phyloP scores from a whole-genome alignment of 2,329 filamentous ascomycete genomes.

The Meredithiella fracta region DNA sequence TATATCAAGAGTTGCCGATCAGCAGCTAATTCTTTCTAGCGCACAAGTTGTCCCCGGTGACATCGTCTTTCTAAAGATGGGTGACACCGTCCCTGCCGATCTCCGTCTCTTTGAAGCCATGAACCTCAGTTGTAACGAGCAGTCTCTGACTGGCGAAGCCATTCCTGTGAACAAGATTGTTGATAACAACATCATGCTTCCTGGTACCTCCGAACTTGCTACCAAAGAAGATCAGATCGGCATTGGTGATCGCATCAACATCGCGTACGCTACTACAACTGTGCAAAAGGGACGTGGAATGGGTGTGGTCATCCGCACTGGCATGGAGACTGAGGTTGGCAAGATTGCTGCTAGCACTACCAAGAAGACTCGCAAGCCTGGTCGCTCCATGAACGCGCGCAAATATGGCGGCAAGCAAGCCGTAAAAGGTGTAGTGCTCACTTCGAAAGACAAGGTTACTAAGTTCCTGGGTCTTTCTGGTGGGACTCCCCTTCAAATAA shows the following conservation, averaged over 20 bases:
- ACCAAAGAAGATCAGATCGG: conserved; percentile 35
- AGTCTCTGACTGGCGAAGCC: conserved; percentile 61
- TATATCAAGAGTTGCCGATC: neutral
- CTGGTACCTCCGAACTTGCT: conserved; percentile 30
- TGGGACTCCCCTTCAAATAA: conserved; percentile 64
- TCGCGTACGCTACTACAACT: conserved; percentile 57
- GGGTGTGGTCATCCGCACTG: conserved; percentile 56
- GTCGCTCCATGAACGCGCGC: conserved; percentile 34
- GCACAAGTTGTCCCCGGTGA: conserved; percentile 56
- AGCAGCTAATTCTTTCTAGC: conserved; percentile 22
- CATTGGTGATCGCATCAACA: conserved; percentile 57
- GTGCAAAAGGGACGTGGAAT: conserved; percentile 57
- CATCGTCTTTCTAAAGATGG: conserved; percentile 49
- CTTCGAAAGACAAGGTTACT: conserved; percentile 32
- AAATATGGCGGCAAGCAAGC: conserved; percentile 37
- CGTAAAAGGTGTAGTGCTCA: conserved; percentile 30
- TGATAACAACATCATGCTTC: conserved; percentile 30
- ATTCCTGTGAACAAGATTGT: conserved; percentile 52
- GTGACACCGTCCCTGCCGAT: conserved; percentile 61
- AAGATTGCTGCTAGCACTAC: conserved; percentile 44
- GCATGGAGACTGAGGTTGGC: conserved; percentile 55
- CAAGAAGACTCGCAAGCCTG: conserved; percentile 39
- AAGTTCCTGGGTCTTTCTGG: conserved; percentile 45
- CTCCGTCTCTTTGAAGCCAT: conserved; percentile 54
- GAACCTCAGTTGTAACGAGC: conserved; percentile 67